Conservation (phyloP, 129 eudicot species). For the Chrysanthemum lavandulifolium region DNA sequence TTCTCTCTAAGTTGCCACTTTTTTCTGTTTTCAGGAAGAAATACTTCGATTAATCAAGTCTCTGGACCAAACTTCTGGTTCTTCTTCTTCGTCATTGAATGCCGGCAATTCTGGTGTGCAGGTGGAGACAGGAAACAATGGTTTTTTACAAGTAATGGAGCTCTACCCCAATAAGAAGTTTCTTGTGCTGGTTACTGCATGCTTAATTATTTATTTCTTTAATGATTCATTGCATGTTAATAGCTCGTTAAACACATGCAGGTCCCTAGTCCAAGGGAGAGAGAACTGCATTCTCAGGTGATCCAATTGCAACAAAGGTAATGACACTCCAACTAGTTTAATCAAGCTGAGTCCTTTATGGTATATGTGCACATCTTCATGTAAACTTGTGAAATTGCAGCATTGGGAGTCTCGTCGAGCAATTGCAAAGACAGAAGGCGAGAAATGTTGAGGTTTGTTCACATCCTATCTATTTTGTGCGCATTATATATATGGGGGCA, state of each 20-base stretch:
- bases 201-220: background rate
- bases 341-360: background rate
- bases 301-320: conserved; percentile 84
- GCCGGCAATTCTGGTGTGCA: conserved; percentile 49
- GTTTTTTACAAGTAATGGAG: conserved; percentile 49
- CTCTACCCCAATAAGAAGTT: background rate
- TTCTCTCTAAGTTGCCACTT: conserved; percentile 3
- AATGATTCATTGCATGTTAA: background rate
- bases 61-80: conserved; percentile 69
- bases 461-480: background rate
- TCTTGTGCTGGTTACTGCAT: background rate
- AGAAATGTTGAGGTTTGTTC: conserved; percentile 62
- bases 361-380: background rate
- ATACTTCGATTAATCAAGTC: conserved; percentile 62
- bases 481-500: background rate
- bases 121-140: conserved; percentile 48
- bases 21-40: conserved; percentile 61
- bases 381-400: conserved; percentile 39
- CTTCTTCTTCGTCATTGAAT: conserved; percentile 23
- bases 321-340: background rate
- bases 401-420: conserved; percentile 73
- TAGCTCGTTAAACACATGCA: conserved; percentile 26
- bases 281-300: conserved; percentile 69
- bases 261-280: conserved; percentile 59
- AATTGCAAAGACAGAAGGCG: conserved; percentile 71